Conservation (phyloP, 2,329 filamentous ascomycete species). For the Trichoderma semiorbis region DNA sequence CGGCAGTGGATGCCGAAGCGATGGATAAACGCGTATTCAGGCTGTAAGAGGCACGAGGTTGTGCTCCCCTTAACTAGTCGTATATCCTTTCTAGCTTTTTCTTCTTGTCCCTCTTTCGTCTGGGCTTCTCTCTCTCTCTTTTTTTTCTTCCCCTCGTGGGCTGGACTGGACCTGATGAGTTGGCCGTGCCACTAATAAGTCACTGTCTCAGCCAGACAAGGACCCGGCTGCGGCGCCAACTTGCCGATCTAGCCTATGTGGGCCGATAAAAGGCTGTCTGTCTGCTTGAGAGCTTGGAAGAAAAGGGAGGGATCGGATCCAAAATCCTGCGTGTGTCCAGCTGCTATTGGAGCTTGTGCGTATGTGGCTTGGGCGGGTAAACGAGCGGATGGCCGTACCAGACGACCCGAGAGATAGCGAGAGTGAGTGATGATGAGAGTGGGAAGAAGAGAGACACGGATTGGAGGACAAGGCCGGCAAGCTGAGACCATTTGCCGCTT, state of each 20-base stretch:
- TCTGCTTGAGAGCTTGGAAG: background rate
- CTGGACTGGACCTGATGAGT: conserved; percentile 6
- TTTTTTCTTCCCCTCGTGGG: background rate
- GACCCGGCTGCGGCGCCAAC: conserved; percentile 18
- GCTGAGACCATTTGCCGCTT: background rate
- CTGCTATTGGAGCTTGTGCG: conserved; percentile 8
- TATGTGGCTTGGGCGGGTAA: conserved; percentile 17
- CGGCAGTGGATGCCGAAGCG: conserved; percentile 12
- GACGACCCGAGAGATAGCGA: background rate
- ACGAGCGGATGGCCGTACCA: conserved; percentile 9
- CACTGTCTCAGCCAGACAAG: conserved; percentile 30
- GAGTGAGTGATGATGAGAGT: background rate
- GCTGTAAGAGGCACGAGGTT: background rate
- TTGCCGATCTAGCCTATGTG: conserved; percentile 19
- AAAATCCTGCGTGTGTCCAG: conserved; percentile 1
- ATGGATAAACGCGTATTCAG: conserved; percentile 11
- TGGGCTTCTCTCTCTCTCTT: background rate
- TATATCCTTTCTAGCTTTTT: background rate
- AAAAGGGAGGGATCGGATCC: background rate
- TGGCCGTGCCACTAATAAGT: conserved; percentile 24
- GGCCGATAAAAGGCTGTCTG: background rate
- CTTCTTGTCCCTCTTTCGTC: background rate
- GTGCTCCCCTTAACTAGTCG: background rate
- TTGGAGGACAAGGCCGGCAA: background rate
- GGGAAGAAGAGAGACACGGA: background rate